phyloP scores from a whole-genome alignment of 495 filamentous ascomycete species.

The Neurospora sp. region DNA sequence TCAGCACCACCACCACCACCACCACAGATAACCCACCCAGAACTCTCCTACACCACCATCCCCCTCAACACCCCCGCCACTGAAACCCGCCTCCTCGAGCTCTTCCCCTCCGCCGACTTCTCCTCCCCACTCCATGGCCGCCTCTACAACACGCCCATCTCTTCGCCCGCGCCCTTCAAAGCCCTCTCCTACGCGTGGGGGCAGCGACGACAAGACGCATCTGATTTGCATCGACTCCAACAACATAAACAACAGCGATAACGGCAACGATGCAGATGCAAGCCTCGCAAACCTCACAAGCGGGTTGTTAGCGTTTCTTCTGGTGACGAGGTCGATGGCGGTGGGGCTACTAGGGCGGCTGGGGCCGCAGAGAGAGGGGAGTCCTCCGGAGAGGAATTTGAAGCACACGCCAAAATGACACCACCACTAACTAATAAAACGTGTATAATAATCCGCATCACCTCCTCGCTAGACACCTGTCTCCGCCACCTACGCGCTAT shows the following conservation, averaged over 20 bases:
- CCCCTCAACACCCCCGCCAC: not conserved
- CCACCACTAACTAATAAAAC: not conserved
- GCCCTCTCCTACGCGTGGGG: conserved; percentile 9
- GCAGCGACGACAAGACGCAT: not conserved
- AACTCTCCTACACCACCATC: not conserved
- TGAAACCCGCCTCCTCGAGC: not conserved
- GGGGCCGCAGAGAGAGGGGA: no score
- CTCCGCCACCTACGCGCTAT: not conserved
- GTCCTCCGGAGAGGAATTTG: no score
- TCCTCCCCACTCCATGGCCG: not conserved
- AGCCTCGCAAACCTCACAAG: no score
- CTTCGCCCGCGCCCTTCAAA: not conserved
- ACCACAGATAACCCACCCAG: not conserved
- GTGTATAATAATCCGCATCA: not conserved
- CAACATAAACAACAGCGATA: not conserved
- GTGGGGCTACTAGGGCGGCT: no score
- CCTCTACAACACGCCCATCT: conserved; percentile 4
- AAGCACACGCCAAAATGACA: no score
- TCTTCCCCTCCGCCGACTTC: not conserved
- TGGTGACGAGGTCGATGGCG: no score
- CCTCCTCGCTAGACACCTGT: not conserved
- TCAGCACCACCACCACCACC: not conserved
- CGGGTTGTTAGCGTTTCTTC: not conserved
- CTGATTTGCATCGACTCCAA: not conserved
- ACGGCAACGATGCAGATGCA: no score